Base-by-base conservation (phyloP, 1,284 basidiomycete genomes). In the Pisolithus thermaeus region DNA sequence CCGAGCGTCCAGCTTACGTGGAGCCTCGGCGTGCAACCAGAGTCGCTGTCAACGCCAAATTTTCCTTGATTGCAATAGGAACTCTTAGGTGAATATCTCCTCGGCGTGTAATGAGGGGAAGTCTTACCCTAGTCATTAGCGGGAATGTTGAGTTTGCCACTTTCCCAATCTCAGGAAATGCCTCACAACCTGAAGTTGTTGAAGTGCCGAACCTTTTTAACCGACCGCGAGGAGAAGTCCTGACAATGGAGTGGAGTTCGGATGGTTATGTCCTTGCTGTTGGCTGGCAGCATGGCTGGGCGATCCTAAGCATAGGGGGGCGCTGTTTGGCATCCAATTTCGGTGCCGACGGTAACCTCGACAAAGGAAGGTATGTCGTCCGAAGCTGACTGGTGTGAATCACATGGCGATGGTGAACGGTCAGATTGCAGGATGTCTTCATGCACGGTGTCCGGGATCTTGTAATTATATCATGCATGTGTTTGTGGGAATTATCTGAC, bases 241-340 rank as follows among this genome's bases (percentile, higher is more conserved):
- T 71, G 43, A 71, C 81, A 12, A 76, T 97, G 66, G 83, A 92
- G 58, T 97, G 94, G 92, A 95, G 87, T 52, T 90, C 89, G 2
- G 97, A 99, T 68, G 97, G 96, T 1, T 93, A 97, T 68, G 92
- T 92, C 1, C 76, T 99, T n/a, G 95, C 94, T n/a, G 92, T 94
- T 1, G 95, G 92, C 0, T 98, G 92, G 86, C 78, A 84, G 56
- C 71, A 81, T 52, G 95, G 93, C 4, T 97, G 94, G 90, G 90
- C 87, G 0, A 79, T 97, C 4, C 93, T 94, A 76, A 95, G 90
- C 64, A 86, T 96, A 30, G 90, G 91, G 25, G 95, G 97, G 11
- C 77, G 93, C 54, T 87, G 93, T 67, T 73, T 92, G 51, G 84
- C 84, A 7, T 86, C 83, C 72, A 81, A 76, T 23, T 84, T 87